These are phyloP conservation scores for Desmodesmus armatus DNA, from an alignment of 139 green algal species.

Conservation along the genomic window DNA sequence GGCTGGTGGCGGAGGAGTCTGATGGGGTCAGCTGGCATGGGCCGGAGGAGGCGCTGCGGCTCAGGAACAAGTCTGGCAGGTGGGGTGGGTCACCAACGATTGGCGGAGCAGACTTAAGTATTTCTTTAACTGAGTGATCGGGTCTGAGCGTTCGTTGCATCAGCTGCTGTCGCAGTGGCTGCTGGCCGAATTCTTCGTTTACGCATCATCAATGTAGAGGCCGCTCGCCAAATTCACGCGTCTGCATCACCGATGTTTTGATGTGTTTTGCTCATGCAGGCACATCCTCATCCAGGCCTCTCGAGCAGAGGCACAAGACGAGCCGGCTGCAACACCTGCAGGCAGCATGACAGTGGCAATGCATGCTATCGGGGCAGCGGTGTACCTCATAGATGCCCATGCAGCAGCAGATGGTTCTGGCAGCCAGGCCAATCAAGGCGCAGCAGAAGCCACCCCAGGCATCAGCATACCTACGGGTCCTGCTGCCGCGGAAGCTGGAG, in stretches of 20 bases:
- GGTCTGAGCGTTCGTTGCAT: background rate
- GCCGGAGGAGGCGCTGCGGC: slow-evolving; percentile 17
- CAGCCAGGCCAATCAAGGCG: background rate
- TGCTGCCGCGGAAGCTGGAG: background rate
- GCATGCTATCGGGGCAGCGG: slow-evolving; percentile 13
- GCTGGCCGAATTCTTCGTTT: too few species aligned
- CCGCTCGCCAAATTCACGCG: too few species aligned
- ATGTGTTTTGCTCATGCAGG: background rate
- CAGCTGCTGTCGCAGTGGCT: background rate
- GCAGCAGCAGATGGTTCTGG: background rate
- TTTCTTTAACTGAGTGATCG: too few species aligned
- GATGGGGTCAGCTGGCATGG: slow-evolving; percentile 56
- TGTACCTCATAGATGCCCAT: slow-evolving; percentile 45
- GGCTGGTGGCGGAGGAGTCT: slow-evolving; percentile 53
- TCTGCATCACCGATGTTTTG: too few species aligned
- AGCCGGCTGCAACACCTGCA: background rate
- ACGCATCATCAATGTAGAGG: too few species aligned
- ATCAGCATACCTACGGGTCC: background rate
- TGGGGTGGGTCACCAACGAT: background rate
- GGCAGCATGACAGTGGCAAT: slow-evolving; percentile 29
- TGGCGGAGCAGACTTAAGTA: too few species aligned
- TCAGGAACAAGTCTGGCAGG: slow-evolving; percentile 19
- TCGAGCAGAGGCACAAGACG: background rate
- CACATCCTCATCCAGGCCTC: background rate
- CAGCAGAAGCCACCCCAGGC: background rate